Conservation (phyloP, 441 rosid species). For the Populus hybrid region DNA sequence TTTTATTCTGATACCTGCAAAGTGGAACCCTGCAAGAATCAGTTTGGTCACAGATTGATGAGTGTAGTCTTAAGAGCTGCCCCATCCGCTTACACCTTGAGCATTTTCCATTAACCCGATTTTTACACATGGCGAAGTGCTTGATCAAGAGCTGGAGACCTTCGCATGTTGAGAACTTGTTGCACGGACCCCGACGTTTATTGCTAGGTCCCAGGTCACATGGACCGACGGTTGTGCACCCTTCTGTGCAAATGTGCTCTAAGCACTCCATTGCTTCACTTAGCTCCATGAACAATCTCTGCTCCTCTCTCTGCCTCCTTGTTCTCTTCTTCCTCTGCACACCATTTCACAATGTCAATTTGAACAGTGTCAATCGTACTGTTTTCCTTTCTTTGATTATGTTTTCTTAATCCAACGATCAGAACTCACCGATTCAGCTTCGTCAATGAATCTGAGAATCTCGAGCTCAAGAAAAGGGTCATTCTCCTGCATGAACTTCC, state of each 20-base stretch:
- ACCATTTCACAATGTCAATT: background rate
- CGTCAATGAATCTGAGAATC: constrained; percentile 78
- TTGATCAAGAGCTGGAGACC: constrained; percentile 73
- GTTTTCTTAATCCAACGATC: background rate
- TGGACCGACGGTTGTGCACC: constrained; percentile 80
- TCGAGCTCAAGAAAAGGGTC: constrained; percentile 79
- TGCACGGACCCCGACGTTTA: constrained; percentile 44
- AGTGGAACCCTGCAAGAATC: constrained; percentile 82
- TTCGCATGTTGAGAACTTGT: constrained; percentile 58
- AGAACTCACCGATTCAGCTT: constrained; percentile 54
- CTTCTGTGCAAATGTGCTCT: constrained; percentile 84
- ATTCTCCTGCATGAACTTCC: constrained; percentile 76
- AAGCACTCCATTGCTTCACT: constrained; percentile 83
- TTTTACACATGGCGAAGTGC: constrained; percentile 69
- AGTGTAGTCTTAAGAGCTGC: constrained; percentile 86
- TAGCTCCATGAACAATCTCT: constrained; percentile 57
- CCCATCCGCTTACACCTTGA: constrained; percentile 79
- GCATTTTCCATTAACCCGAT: constrained; percentile 62
- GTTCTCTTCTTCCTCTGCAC: constrained; percentile 71
- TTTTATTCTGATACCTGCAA: constrained; percentile 56
- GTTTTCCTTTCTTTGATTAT: background rate
- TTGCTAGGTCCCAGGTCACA: constrained; percentile 28
- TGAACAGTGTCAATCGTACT: too few relatives aligned
- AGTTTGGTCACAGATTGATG: constrained; percentile 66
- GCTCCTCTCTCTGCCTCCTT: constrained; percentile 47